Evolutionary conservation across 768 basidiomycete species (phyloP).

Genomic region (Leccinum rimulosum): DNA sequence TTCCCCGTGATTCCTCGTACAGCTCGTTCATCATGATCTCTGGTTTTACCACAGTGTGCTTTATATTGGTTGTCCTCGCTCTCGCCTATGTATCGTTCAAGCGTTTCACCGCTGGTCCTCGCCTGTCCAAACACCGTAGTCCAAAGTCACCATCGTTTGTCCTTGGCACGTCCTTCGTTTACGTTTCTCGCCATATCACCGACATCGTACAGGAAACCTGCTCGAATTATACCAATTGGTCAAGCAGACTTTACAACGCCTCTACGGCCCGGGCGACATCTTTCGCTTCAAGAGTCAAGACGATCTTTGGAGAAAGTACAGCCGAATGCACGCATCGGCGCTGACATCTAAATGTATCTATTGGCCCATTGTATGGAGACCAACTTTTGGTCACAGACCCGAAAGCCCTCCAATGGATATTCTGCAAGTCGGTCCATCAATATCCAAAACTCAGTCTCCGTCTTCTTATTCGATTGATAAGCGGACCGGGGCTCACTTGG

Average conservation of each 20-base stretch:
- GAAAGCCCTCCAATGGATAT: constrained; percentile 41
- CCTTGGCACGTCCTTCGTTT: constrained; percentile 9
- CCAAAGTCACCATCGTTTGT: constrained; percentile 25
- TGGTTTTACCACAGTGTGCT: background rate
- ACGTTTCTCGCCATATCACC: constrained; percentile 18
- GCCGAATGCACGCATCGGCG: background rate
- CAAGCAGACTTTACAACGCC: constrained; percentile 25
- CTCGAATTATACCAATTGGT: constrained; percentile 27
- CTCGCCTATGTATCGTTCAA: constrained; percentile 4
- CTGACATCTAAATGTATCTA: constrained; percentile 6
- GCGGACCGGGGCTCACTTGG: constrained; percentile 38
- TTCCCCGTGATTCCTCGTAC: background rate
- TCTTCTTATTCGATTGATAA: constrained; percentile 11
- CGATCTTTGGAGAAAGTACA: constrained; percentile 25
- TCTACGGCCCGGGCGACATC: constrained; percentile 25
- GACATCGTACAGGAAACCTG: constrained; percentile 26
- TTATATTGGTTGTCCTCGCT: constrained; percentile 3
- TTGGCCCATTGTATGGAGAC: constrained; percentile 34
- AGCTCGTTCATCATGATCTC: constrained; percentile 10
- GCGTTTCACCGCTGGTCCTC: background rate
- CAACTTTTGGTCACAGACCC: constrained; percentile 46
- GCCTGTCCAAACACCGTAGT: constrained; percentile 18
- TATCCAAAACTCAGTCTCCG: constrained; percentile 37
- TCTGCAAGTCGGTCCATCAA: constrained; percentile 42
- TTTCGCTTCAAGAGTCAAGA: constrained; percentile 31